phyloP scores from a whole-genome alignment of 1,139 yeast species.

The Geotrichum histeridarum region DNA sequence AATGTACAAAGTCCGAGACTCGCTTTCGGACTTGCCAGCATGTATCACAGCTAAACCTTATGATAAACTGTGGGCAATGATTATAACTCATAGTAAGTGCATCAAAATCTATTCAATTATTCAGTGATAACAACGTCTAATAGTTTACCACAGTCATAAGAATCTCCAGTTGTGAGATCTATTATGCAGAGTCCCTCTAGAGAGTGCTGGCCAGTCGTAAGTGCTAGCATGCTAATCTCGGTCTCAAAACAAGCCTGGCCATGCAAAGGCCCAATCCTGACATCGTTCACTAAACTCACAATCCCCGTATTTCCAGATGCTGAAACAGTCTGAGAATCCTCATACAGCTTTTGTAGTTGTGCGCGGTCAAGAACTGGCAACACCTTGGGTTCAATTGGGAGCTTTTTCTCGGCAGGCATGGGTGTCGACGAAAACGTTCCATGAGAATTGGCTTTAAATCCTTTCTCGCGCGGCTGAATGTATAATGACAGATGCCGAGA shows the following conservation, averaged over 20 bases:
- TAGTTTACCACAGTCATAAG: constrained; percentile 64
- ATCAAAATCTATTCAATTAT: constrained; percentile 2
- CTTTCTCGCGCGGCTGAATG: constrained; percentile 28
- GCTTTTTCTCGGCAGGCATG: constrained; percentile 19
- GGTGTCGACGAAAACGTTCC: constrained; percentile 4
- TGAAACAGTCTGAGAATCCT: constrained; percentile 19
- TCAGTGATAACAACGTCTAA: constrained; percentile 61
- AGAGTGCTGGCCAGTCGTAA: constrained; percentile 60
- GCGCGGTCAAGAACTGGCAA: constrained; percentile 39
- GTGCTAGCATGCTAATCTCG: constrained; percentile 54
- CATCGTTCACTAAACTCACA: constrained; percentile 59
- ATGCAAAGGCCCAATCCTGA: constrained; percentile 58
- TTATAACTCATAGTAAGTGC: too few species aligned
- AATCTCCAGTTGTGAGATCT: constrained; percentile 62
- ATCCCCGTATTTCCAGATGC: constrained; percentile 36
- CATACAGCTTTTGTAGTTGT: constrained; percentile 27
- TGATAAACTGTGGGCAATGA: too few species aligned
- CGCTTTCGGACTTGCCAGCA: too few species aligned
- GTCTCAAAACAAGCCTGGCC: constrained; percentile 62
- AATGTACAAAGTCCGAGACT: too few species aligned
- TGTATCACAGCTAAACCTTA: too few species aligned
- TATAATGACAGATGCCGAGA: constrained; percentile 43
- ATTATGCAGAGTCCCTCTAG: constrained; percentile 61
- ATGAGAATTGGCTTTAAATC: constrained; percentile 8
- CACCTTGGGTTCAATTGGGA: constrained; percentile 16